These are phyloP conservation scores for Blastobotrys attinorum DNA, from an alignment of 805 yeast genomes.

Conservation along the genomic window DNA sequence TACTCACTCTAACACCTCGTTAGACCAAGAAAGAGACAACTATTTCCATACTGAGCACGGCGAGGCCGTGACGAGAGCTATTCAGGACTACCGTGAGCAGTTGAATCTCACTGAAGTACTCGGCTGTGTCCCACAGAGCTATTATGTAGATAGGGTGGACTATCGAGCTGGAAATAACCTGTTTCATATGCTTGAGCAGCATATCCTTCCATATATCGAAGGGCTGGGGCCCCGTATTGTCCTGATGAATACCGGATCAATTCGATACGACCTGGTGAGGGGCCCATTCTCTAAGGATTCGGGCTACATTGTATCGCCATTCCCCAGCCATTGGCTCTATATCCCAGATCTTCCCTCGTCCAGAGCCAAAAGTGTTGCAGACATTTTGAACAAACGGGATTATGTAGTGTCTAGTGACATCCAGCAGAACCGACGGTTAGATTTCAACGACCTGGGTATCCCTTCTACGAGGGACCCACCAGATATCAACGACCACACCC, in stretches of 20 bases:
- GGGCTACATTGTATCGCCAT: constrained; percentile 79
- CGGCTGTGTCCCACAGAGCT: constrained; percentile 64
- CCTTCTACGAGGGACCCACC: constrained; percentile 8
- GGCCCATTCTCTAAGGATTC: constrained; percentile 80
- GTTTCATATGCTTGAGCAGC: constrained; percentile 48
- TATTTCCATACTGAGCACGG: constrained; percentile 55
- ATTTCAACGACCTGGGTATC: constrained; percentile 15
- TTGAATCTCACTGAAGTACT: constrained; percentile 47
- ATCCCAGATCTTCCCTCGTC: constrained; percentile 49
- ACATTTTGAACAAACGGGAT: constrained; percentile 48
- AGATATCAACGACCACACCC: neutral
- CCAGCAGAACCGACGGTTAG: constrained; percentile 4
- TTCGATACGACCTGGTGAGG: constrained; percentile 75
- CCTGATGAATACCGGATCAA: constrained; percentile 77
- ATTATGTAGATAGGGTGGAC: constrained; percentile 61
- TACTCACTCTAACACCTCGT: constrained; percentile 42
- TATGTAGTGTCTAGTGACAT: constrained; percentile 31
- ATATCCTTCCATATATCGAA: constrained; percentile 42
- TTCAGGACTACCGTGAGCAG: constrained; percentile 37
- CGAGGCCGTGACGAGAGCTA: constrained; percentile 34
- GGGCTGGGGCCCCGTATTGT: constrained; percentile 39
- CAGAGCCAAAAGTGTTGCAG: constrained; percentile 48
- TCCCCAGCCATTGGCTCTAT: constrained; percentile 69
- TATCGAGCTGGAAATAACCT: constrained; percentile 49
- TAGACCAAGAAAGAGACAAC: constrained; percentile 14